These are phyloP conservation scores for Aspergillus texensis DNA, from an alignment of 2,329 filamentous ascomycete species.

Conservation along the genomic window DNA sequence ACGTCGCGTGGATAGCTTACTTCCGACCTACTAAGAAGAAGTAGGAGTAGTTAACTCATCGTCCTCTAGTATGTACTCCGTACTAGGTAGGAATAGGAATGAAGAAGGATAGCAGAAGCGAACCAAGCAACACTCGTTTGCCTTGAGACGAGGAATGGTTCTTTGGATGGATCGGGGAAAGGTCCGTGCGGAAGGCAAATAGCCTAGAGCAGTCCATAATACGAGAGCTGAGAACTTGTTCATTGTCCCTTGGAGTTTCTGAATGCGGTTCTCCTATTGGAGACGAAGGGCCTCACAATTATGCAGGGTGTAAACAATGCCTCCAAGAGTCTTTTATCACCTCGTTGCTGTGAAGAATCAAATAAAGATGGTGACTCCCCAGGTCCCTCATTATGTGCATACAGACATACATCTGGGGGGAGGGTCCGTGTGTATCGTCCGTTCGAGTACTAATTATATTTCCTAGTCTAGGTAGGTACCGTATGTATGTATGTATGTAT, in stretches of 20 bases:
- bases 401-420: neutral
- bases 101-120: neutral
- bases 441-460: neutral
- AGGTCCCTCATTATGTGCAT: neutral
- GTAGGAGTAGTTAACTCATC: too few species aligned
- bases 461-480: neutral
- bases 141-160: constrained; percentile 1
- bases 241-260: neutral
- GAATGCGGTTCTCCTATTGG: too few species aligned
- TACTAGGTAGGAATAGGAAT: neutral
- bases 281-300: neutral
- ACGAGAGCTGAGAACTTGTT: neutral
- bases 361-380: neutral
- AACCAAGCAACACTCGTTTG: neutral
- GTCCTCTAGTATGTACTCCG: too few species aligned
- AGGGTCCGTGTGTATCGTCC: neutral
- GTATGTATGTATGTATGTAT: too few species aligned
- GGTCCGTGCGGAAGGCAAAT: neutral
- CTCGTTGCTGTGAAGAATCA: neutral
- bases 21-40: neutral
- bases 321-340: neutral
- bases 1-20: neutral
- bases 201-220: constrained; percentile 1
- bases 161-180: neutral
- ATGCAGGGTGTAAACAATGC: neutral